These are phyloP conservation scores for Xylaria castorea DNA, from an alignment of 495 filamentous ascomycete genomes.

Conservation along the genomic window DNA sequence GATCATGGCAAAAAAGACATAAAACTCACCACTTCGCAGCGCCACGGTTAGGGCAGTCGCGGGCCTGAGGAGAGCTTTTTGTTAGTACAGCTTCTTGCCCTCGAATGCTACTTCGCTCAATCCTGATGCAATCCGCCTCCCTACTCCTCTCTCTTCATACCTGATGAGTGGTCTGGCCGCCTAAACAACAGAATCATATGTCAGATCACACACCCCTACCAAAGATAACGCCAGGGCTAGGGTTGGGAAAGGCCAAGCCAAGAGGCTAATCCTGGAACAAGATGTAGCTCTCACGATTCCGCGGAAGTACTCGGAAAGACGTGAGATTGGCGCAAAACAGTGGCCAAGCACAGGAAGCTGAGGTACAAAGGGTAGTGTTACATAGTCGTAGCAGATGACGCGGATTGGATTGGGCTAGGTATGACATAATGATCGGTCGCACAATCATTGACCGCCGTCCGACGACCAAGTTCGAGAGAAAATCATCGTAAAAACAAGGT, in stretches of 20 bases:
- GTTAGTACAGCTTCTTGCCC: conserved; percentile 23
- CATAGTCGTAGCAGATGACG: background rate
- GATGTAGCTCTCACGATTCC: conserved; percentile 9
- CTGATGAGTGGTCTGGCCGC: conserved; percentile 58
- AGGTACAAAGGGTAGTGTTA: conserved; percentile 8
- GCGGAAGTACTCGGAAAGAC: background rate
- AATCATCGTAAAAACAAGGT: background rate
- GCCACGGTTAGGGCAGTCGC: conserved; percentile 94
- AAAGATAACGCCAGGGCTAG: conserved; percentile 24
- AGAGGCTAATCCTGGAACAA: conserved; percentile 15
- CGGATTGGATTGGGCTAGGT: background rate
- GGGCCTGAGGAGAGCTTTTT: conserved; percentile 63
- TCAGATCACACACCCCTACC: conserved; percentile 51
- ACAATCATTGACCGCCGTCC: background rate
- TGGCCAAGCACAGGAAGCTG: background rate
- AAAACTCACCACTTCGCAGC: conserved; percentile 83
- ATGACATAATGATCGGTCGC: conserved; percentile 14
- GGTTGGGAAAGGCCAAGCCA: conserved; percentile 8
- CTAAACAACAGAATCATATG: conserved; percentile 47
- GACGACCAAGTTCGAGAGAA: background rate
- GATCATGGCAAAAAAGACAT: conserved; percentile 35
- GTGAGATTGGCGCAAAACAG: conserved; percentile 3
- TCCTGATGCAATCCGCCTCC: conserved; percentile 10
- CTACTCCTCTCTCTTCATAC: conserved; percentile 42
- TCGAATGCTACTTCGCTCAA: background rate